Conservation (phyloP, 106 monocot species). For the Apostasia shenzhenica region DNA sequence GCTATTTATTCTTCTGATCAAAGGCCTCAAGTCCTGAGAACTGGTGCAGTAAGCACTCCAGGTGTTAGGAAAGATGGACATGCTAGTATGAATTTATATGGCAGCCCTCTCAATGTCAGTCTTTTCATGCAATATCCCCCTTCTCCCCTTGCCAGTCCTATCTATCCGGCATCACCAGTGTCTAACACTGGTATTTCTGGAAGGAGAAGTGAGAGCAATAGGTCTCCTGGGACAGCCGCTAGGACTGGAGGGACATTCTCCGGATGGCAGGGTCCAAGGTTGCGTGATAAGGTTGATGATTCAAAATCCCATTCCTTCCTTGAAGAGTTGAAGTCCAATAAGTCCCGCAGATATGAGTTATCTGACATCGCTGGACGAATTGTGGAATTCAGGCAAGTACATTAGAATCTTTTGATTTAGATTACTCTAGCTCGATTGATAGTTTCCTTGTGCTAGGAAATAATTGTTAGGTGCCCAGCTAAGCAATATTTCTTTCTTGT, state of each 20-base stretch:
- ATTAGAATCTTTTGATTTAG: neutral
- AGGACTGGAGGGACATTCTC: constrained; percentile 30
- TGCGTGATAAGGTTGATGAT: constrained; percentile 49
- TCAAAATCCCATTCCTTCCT: constrained; percentile 62
- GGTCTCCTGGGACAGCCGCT: constrained; percentile 25
- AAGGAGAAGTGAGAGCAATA: constrained; percentile 50
- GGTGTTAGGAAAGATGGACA: constrained; percentile 23
- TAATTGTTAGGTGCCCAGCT: constrained; percentile 2
- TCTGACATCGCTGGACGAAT: constrained; percentile 79
- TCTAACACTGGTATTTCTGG: constrained; percentile 23
- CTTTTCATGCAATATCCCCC: constrained; percentile 46
- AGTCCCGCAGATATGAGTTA: constrained; percentile 57
- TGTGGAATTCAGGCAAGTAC: constrained; percentile 78
- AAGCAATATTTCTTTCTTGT: constrained; percentile 7
- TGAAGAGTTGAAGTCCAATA: constrained; percentile 78
- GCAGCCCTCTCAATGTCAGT: constrained; percentile 35
- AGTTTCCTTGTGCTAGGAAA: neutral
- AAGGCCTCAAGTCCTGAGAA: constrained; percentile 29
- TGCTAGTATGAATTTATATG: constrained; percentile 46
- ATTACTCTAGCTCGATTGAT: neutral
- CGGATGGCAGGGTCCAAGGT: constrained; percentile 60
- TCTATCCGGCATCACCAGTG: constrained; percentile 31
- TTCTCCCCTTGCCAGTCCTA: constrained; percentile 47
- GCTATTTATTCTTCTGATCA: constrained; percentile 35
- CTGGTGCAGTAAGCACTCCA: constrained; percentile 13